These are phyloP conservation scores for Fusarium sp. DNA, from an alignment of 2,329 filamentous ascomycete species.

Conservation along the genomic window DNA sequence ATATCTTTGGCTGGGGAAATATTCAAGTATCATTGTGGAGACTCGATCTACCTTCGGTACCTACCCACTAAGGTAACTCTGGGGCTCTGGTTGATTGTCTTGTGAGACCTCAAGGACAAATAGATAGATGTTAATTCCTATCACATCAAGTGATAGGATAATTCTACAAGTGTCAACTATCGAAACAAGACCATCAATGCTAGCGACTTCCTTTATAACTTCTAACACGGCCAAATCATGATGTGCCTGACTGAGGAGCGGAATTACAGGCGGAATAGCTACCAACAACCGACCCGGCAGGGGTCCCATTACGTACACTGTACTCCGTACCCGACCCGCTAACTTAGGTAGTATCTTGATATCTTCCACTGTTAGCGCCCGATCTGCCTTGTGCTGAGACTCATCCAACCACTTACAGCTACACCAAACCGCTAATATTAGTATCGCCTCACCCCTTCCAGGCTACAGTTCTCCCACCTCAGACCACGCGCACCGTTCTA, in stretches of 20 bases:
- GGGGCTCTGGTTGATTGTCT: background rate
- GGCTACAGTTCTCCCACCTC: conserved; percentile 4
- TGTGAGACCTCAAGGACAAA: background rate
- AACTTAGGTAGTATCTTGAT: background rate
- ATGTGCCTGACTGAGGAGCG: background rate
- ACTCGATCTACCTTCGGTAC: background rate
- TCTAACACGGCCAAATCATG: background rate
- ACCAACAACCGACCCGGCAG: background rate
- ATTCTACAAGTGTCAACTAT: no score
- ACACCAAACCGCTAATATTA: background rate
- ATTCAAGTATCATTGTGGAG: conserved; percentile 17
- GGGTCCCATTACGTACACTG: background rate
- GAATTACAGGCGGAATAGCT: background rate
- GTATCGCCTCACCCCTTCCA: background rate
- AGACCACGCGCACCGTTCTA: conserved; percentile 11
- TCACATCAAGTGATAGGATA: background rate
- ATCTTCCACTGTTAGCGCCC: background rate
- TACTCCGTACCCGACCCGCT: background rate
- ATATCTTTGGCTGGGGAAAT: background rate
- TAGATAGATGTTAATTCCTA: background rate
- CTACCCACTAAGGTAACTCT: background rate
- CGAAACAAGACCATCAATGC: no score
- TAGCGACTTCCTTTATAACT: background rate
- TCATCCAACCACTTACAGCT: background rate
- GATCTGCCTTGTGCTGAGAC: background rate